phyloP scores from a whole-genome alignment of 371 early-diverging fungal genomes.

The Haplosporangium sp. region DNA sequence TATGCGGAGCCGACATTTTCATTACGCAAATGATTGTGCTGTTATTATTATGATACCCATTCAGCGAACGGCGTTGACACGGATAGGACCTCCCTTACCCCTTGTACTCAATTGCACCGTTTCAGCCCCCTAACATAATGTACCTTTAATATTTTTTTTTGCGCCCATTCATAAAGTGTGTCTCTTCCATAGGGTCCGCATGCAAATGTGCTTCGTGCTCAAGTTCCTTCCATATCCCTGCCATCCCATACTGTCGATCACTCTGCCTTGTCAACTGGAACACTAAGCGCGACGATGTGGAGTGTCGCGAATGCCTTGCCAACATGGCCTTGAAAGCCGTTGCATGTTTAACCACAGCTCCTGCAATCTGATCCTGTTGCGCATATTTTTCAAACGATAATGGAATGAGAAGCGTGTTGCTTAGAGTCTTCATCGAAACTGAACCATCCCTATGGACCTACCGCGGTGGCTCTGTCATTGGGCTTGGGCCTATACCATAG shows the following conservation, averaged over 20 bases:
- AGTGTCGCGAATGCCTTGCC: slow-evolving; percentile 30
- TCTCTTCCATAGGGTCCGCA: neutral
- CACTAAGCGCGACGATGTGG: slow-evolving; percentile 19
- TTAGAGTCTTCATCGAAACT: neutral
- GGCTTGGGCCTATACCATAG: slow-evolving; percentile 39
- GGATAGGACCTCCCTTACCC: neutral
- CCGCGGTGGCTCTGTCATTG: slow-evolving; percentile 12
- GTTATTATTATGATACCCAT: too few relatives aligned
- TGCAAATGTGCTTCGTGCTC: slow-evolving; percentile 16
- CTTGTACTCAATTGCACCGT: neutral
- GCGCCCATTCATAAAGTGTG: neutral
- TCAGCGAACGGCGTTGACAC: too few relatives aligned
- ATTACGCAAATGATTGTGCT: too few relatives aligned
- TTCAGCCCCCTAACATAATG: neutral
- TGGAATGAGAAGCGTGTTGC: neutral
- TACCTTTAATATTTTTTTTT: neutral
- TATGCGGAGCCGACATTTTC: too few relatives aligned
- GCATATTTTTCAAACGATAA: too few relatives aligned
- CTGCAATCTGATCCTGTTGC: slow-evolving; percentile 31
- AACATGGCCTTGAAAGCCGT: slow-evolving; percentile 35
- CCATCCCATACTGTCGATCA: slow-evolving; percentile 30
- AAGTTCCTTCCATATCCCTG: slow-evolving; percentile 22
- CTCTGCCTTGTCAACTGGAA: slow-evolving; percentile 38
- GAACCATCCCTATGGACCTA: too few relatives aligned
- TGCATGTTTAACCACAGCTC: slow-evolving; percentile 19